phyloP scores from a whole-genome alignment of 1,284 basidiomycete species.

The Naganishia cerealis region DNA sequence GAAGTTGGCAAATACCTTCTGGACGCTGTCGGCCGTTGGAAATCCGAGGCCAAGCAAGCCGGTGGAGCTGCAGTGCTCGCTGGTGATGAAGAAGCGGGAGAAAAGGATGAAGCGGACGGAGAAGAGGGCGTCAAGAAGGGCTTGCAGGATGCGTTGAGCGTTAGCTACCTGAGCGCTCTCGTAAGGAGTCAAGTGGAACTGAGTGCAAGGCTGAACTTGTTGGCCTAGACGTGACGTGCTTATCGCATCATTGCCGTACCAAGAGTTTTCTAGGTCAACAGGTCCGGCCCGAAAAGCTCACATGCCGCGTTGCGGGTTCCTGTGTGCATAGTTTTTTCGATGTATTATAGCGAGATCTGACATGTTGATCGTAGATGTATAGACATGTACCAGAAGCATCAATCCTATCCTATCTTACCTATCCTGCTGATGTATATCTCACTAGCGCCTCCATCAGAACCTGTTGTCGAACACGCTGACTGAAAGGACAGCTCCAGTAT shows the following conservation, averaged over 20 bases:
- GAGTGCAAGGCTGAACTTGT: conserved; percentile 80
- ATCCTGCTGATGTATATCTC: background rate
- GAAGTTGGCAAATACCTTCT: conserved; percentile 89
- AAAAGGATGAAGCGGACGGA: conserved; percentile 30
- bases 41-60: conserved; percentile 54
- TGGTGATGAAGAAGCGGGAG: conserved; percentile 1
- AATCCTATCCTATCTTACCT: background rate
- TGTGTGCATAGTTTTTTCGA: conserved; percentile 1
- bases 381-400: conserved; percentile 10
- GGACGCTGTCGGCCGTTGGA: conserved; percentile 72
- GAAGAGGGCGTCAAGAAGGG: conserved; percentile 51
- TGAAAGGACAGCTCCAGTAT: background rate
- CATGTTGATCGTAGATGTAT: conserved; percentile 12
- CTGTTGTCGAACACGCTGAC: background rate
- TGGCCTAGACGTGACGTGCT: conserved; percentile 44
- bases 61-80: conserved; percentile 55
- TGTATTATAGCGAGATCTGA: conserved; percentile 18
- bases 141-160: conserved; percentile 82
- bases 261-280: background rate
- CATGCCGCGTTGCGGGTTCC: background rate
- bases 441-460: background rate
- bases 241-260: no score
- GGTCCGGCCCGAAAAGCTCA: background rate
- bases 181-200: conserved; percentile 93
- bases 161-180: conserved; percentile 91